These are phyloP conservation scores for Phaffia tasmanica DNA, from an alignment of 768 basidiomycete species.

Conservation along the genomic window DNA sequence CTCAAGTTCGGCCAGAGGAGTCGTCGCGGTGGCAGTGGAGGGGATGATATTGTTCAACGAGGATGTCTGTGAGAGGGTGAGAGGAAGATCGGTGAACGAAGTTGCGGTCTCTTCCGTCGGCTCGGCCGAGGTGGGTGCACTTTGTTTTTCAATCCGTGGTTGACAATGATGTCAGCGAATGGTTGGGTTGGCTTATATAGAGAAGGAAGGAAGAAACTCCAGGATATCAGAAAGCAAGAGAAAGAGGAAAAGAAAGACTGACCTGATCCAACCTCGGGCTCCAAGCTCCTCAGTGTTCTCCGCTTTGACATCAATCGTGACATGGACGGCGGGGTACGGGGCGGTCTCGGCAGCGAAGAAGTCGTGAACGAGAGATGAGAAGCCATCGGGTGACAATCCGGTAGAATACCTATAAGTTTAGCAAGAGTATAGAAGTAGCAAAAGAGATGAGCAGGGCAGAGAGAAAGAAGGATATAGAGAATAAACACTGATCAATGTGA, in stretches of 20 bases:
- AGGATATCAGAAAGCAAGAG: not conserved
- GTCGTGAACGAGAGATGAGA: constrained; percentile 93
- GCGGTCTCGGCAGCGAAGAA: constrained; percentile 89
- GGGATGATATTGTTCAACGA: constrained; percentile 21
- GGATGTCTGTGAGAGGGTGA: constrained; percentile 19
- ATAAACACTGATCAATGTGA: not conserved
- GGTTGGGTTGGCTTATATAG: no score
- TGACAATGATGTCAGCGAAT: not conserved
- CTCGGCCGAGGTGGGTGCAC: not conserved
- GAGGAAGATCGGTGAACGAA: constrained; percentile 78
- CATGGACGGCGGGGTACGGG: constrained; percentile 69
- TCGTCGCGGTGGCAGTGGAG: constrained; percentile 47
- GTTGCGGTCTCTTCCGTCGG: not conserved
- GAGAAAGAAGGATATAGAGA: not conserved
- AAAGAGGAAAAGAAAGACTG: constrained; percentile 28
- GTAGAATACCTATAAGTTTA: constrained; percentile 67
- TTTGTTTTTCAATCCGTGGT: not conserved
- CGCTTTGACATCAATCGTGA: constrained; percentile 76
- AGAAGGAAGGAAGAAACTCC: not conserved
- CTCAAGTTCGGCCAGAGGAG: constrained; percentile 59
- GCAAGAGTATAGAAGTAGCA: not conserved
- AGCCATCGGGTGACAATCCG: constrained; percentile 77
- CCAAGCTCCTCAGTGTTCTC: constrained; percentile 50
- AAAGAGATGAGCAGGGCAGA: not conserved
- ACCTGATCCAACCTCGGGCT: constrained; percentile 82